Percentiles rank a stretch among this genome's conserved stretches.
Evolutionary conservation across 495 filamentous ascomycete species (phyloP).

Genomic region (Aspergillus campestris): DNA sequence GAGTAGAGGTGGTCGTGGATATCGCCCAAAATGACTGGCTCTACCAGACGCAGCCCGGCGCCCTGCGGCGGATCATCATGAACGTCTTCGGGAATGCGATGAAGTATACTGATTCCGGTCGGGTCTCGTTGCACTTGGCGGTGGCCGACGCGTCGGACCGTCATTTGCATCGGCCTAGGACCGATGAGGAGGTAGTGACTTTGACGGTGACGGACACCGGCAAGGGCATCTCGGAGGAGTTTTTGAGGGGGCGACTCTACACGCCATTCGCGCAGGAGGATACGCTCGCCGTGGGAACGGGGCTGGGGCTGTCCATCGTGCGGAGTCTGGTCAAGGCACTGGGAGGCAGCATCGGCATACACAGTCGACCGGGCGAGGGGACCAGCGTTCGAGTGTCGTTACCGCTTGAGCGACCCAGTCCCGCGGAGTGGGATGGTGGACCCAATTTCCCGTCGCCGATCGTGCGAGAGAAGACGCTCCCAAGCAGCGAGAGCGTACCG

Average conservation of each 20-base stretch:
- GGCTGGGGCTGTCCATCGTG: conserved; percentile 45
- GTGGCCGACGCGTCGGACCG: conserved; percentile 30
- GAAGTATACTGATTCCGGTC: conserved; percentile 66
- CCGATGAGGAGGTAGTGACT: conserved; percentile 29
- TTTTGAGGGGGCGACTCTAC: conserved; percentile 58
- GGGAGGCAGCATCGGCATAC: conserved; percentile 44
- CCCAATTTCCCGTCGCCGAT: conserved; percentile 9
- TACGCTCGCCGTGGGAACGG: conserved; percentile 46
- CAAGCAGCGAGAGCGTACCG: conserved; percentile 12
- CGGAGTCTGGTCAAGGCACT: conserved; percentile 46
- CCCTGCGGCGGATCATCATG: conserved; percentile 67
- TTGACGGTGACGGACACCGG: conserved; percentile 59
- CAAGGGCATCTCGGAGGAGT: conserved; percentile 66
- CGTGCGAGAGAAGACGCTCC: conserved; percentile 15
- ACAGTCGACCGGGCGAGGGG: conserved; percentile 41
- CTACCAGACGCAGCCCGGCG: conserved; percentile 63
- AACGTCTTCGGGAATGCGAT: conserved; percentile 77
- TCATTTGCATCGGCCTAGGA: conserved; percentile 23
- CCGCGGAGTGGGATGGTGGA: conserved; percentile 17
- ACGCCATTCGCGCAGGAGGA: conserved; percentile 74
- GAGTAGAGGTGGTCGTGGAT: conserved; percentile 54
- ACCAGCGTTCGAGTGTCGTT: conserved; percentile 44
- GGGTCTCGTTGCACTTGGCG: conserved; percentile 52
- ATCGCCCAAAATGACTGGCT: conserved; percentile 52
- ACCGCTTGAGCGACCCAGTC: conserved; percentile 29